Evolutionary conservation across 352 stramenopile species (phyloP), one percentile per base, ranked within the genome.

Genomic region (Blastocystis sp.): DNA sequence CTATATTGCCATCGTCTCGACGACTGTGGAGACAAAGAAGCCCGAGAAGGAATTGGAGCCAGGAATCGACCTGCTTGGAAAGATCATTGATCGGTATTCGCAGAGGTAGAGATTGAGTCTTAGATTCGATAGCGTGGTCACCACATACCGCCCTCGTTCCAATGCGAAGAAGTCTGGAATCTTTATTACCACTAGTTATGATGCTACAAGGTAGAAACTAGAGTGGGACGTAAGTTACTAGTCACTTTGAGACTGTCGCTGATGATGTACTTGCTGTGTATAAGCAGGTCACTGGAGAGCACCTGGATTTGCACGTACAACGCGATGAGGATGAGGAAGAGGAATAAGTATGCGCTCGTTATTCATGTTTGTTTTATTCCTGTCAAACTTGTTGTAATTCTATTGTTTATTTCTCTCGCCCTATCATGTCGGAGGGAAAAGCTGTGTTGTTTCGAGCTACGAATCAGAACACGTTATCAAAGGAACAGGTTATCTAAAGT

Each of bases 1-100:
- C 91, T 99, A 98, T 92, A 95, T 99, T 87, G 96, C 97, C 63
- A 99, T 99, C 90, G 97, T 98, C 62, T 98, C 94, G 47, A 99
- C 97, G 43, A 96, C 97, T 11, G 96, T 97, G 6, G 97, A 99
- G 93, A 98, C 96, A 3, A 92, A 92, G 87, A 93, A 98, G 80
- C 97, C 97, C 23, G 66, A 98, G 69, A 91, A 94, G 76, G 97
- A 99, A 92, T 92, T 99, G 18, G 92, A 94, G 61, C 93, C 94
- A 13, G 97, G 95, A 87, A 94, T 99, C 70, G 95, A 97, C 89
- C 92, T 99, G 41, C 91, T 99, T 26, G 97, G 96, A 54, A 93
- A 96, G 56, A 98, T 98, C 90, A 92, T 98, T 53, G 95, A 98
- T 91, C 93, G 95, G 89, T 68, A 26, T 9, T 20, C 20, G 20